These are phyloP conservation scores for Phytophthora agathidicida DNA, from an alignment of 352 stramenopile species.

Conservation along the genomic window DNA sequence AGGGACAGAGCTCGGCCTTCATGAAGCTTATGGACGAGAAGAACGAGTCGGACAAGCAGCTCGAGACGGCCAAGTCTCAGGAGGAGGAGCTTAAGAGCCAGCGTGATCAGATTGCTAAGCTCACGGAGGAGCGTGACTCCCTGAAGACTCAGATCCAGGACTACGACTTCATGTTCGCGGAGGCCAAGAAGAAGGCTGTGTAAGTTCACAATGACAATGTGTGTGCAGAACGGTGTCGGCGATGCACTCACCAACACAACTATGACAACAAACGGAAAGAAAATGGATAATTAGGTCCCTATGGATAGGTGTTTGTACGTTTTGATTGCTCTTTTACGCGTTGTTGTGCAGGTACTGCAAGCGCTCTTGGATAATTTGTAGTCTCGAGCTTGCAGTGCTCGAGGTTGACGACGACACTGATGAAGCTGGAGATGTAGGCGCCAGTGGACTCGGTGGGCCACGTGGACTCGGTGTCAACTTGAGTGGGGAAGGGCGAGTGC, in stretches of 20 bases:
- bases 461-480: constrained; percentile 21
- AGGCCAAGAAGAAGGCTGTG: constrained; percentile 87
- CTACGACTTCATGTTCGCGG: constrained; percentile 91
- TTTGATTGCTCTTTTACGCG: constrained; percentile 2
- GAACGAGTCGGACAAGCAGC: constrained; percentile 56
- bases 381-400: constrained; percentile 37
- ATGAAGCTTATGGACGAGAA: constrained; percentile 89
- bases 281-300: constrained; percentile 8
- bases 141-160: constrained; percentile 86
- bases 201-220: constrained; percentile 38
- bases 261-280: constrained; percentile 1
- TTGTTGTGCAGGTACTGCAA: constrained; percentile 58
- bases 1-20: constrained; percentile 77
- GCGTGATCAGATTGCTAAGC: constrained; percentile 47
- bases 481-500: constrained; percentile 1
- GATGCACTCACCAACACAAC: background rate
- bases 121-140: constrained; percentile 69
- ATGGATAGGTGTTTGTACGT: background rate
- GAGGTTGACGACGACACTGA: constrained; percentile 36
- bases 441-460: constrained; percentile 10
- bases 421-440: constrained; percentile 28
- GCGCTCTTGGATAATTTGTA: constrained; percentile 71
- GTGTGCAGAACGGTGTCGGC: background rate
- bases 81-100: constrained; percentile 53
- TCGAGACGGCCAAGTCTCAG: constrained; percentile 44